phyloP scores from a whole-genome alignment of 78 protist species.

The Capsaspora owczarzaki region DNA sequence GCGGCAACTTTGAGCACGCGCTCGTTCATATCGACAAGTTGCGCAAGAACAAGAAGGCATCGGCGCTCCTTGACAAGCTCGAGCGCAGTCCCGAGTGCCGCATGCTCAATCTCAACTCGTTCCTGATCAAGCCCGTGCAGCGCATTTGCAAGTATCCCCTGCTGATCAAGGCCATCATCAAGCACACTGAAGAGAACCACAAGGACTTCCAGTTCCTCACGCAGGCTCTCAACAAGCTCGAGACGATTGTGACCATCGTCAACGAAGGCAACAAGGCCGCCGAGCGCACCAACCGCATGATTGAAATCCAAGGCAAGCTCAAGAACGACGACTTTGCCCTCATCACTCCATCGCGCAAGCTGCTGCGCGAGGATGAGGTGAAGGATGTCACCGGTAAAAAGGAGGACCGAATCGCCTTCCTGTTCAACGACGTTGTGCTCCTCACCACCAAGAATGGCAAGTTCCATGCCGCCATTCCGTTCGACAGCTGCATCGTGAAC shows the following conservation, averaged over 20 bases:
- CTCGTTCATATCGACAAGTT: background rate
- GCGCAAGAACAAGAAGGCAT: background rate
- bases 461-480: background rate
- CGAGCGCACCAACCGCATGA: background rate
- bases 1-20: conserved; percentile 2
- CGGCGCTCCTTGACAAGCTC: background rate
- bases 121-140: conserved; percentile 32
- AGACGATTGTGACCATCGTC: background rate
- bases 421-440: background rate
- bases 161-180: conserved; percentile 14
- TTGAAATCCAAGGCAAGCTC: background rate
- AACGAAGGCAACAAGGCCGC: background rate
- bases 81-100: background rate
- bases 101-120: background rate
- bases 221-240: background rate
- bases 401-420: background rate
- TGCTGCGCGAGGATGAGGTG: background rate
- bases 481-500: background rate
- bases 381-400: background rate
- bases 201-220: background rate
- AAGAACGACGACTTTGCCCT: background rate
- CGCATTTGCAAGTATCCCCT: conserved; percentile 34
- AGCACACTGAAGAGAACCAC: background rate
- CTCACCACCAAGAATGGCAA: background rate
- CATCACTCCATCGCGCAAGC: background rate